Percentiles rank a stretch among this genome's conserved stretches.
Conservation (phyloP, 169 alveolate species). For the Plasmodium vivax region DNA sequence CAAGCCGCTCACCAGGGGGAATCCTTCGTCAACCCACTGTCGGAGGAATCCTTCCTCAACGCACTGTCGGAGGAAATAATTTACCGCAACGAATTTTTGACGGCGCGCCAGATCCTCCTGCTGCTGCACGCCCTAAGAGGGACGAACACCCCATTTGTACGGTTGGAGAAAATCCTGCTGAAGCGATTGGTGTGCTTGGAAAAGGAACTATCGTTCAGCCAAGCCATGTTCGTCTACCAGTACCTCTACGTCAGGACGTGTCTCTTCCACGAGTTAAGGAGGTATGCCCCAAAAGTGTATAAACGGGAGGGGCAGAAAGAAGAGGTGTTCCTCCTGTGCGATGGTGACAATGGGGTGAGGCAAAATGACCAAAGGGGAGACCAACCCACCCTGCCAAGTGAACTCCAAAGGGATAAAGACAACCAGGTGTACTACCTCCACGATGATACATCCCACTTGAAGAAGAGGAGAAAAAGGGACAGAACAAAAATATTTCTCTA, state of each 20-base stretch:
- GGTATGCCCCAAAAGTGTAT: neutral
- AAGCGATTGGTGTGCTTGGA: constrained; percentile 48
- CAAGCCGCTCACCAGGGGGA: neutral
- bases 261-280: constrained; percentile 37
- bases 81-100: constrained; percentile 54
- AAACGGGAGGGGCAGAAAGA: neutral
- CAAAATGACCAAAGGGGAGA: neutral
- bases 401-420: neutral
- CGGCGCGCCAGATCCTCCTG: constrained; percentile 28
- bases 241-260: constrained; percentile 61
- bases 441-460: constrained; percentile 41
- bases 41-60: constrained; percentile 1
- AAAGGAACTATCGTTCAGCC: constrained; percentile 7
- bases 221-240: constrained; percentile 57
- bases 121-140: constrained; percentile 2
- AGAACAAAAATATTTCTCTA: constrained; percentile 26
- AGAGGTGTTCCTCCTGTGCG: neutral
- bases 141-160: constrained; percentile 11
- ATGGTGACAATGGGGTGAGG: neutral
- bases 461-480: constrained; percentile 55
- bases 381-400: neutral
- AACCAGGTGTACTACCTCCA: constrained; percentile 12
- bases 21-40: neutral
- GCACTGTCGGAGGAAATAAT: constrained; percentile 54
- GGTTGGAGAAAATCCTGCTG: constrained; percentile 42